A percentile compares a stretch with the other conserved stretches of the same genome.
Evolutionary conservation across 306 rosid species (phyloP).

Genomic region (Inga oerstediana): DNA sequence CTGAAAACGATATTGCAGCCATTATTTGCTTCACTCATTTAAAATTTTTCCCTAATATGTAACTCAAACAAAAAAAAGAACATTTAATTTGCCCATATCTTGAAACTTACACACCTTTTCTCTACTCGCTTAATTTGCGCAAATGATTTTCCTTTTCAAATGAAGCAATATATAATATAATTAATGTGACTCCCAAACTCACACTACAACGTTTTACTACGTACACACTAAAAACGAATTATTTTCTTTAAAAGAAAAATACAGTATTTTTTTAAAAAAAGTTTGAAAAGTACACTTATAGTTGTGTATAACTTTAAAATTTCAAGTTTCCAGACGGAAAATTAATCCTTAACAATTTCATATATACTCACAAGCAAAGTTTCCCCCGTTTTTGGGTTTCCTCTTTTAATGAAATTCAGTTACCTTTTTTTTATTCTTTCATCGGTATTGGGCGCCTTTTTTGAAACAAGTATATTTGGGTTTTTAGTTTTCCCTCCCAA

Average conservation of each 20-base stretch:
- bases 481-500: too few relatives aligned
- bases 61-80: neutral
- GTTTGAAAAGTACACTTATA: neutral
- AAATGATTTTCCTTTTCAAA: too few relatives aligned
- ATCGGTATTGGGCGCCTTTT: too few relatives aligned
- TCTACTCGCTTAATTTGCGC: neutral
- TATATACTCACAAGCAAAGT: too few relatives aligned
- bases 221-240: neutral
- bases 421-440: too few relatives aligned
- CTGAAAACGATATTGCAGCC: conserved; percentile 4
- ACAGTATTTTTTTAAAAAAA: neutral
- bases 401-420: too few relatives aligned
- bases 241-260: neutral
- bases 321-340: neutral
- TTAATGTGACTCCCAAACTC: neutral
- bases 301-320: neutral
- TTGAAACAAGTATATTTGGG: too few relatives aligned
- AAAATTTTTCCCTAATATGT: neutral
- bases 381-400: too few relatives aligned
- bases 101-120: neutral
- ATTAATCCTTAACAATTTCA: neutral
- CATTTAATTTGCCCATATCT: neutral
- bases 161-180: too few relatives aligned
- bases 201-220: neutral
- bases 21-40: conserved; percentile 21